phyloP scores from a whole-genome alignment of 805 yeast genomes.

The Cyberlindnera xishuangbannaensis region DNA sequence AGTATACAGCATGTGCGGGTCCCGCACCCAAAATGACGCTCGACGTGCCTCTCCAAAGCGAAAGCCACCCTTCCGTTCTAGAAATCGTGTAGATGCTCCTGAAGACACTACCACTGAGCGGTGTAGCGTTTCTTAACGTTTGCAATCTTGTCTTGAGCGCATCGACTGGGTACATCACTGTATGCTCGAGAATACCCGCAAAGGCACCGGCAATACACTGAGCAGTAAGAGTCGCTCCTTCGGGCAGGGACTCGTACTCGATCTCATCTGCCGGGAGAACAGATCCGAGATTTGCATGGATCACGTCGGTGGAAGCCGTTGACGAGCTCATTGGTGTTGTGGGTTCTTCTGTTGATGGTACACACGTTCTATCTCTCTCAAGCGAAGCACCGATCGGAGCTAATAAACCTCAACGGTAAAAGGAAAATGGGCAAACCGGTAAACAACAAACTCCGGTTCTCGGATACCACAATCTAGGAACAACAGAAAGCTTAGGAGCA shows the following conservation, averaged over 20 bases:
- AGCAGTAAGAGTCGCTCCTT: conserved; percentile 72
- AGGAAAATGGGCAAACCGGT: no score
- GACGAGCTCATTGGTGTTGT: conserved; percentile 3
- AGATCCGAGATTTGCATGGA: conserved; percentile 7
- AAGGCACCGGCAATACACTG: conserved; percentile 92
- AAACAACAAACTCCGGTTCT: no score
- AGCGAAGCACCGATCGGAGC: no score
- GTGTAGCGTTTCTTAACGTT: conserved; percentile 21
- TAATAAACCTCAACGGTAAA: no score
- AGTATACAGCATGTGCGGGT: conserved; percentile 98
- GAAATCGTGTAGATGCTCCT: conserved; percentile 66
- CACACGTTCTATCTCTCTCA: no score
- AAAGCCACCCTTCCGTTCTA: conserved; percentile 77
- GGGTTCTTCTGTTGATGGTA: no score
- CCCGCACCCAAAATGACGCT: conserved; percentile 95
- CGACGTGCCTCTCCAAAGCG: conserved; percentile 92
- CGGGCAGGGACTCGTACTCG: conserved; percentile 91
- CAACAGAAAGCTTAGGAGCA: neutral
- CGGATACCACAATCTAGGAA: neutral
- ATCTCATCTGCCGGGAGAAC: conserved; percentile 38
- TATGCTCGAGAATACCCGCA: conserved; percentile 97
- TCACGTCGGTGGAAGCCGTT: conserved; percentile 5
- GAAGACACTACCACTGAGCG: conserved; percentile 27
- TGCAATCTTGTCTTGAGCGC: conserved; percentile 95
- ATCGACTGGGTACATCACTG: conserved; percentile 95